Conservation (phyloP, 1,139 yeast genomes). For the Debaryomyces udenii region DNA sequence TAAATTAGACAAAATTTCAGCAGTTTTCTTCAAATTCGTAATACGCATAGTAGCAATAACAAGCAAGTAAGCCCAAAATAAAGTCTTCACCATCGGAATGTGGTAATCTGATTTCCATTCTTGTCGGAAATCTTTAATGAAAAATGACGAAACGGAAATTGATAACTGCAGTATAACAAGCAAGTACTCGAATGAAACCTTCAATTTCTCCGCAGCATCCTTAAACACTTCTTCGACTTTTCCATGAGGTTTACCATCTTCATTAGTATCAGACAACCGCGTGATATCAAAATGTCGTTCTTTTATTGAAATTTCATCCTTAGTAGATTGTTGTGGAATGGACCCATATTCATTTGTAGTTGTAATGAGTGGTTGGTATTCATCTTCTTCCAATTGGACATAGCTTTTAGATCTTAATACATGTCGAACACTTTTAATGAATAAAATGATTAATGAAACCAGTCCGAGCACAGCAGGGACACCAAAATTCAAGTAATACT, state of each 20-base stretch:
- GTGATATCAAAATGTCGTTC: constrained; percentile 56
- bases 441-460: constrained; percentile 32
- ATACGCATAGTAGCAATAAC: constrained; percentile 55
- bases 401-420: constrained; percentile 11
- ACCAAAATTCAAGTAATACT: constrained; percentile 14
- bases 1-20: constrained; percentile 54
- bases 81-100: constrained; percentile 40
- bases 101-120: constrained; percentile 40
- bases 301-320: constrained; percentile 27
- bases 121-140: constrained; percentile 33
- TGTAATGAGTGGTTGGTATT: constrained; percentile 37
- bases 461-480: constrained; percentile 35
- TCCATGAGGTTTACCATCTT: constrained; percentile 64
- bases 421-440: constrained; percentile 25
- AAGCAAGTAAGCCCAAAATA: constrained; percentile 64
- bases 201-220: constrained; percentile 49
- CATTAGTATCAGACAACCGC: constrained; percentile 45
- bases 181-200: constrained; percentile 53
- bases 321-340: constrained; percentile 13
- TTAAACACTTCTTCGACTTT: constrained; percentile 45
- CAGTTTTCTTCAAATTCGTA: constrained; percentile 40
- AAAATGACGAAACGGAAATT: constrained; percentile 38
- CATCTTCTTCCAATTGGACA: constrained; percentile 20
- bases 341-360: constrained; percentile 37
- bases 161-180: constrained; percentile 50